Evolutionary conservation across 352 stramenopile species (phyloP), one percentile per base, ranked within the genome.

Genomic region (Pilasporangium apinafurcum): DNA sequence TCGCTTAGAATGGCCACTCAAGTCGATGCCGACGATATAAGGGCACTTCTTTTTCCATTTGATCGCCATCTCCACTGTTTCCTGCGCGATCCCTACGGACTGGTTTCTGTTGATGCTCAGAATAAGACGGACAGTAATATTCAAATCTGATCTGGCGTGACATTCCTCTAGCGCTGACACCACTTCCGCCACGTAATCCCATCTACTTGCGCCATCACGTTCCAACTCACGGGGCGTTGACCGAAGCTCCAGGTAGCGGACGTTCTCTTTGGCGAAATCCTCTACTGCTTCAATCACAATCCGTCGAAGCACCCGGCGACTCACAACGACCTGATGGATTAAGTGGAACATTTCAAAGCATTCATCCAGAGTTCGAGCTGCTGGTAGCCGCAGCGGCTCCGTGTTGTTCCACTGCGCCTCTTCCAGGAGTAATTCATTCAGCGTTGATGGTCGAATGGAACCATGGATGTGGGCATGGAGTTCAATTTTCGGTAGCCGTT

Each of bases 341-440:
- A 89, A 38, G 18, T 67, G 65, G 55, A 96, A 95, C 68, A 96
- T 83, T 54, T 88, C 66, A 43, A 96, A 96, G 60, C 85, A 96
- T 41, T 88, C 77, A 35, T 88, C 68, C 14, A 95, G 48, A 37
- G 57, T 88, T 44, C 78, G 68, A 13, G 73, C 65, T 46, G 43
- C 48, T 2, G 70, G 75, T 30, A 85, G 44, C 37, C 37, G 28
- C 6, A 58, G 57, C 49, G 59, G 60, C 39, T 60, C 43, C 27
- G 51, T 44, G 25, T 58, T 46, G 7, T 50, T 57, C 5, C 29
- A 29, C 7, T 4, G 28, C 28, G 73, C 68, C 31, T 86, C 57
- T 22, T 88, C 58, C 13, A 54, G 33, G 16, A 87, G 56, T n/a
- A 95, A 24, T 28, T 92, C 53, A 32, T 71, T 42, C 48, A 96